Conservation (phyloP, 768 basidiomycete genomes). For the Tricholoma terreum region DNA sequence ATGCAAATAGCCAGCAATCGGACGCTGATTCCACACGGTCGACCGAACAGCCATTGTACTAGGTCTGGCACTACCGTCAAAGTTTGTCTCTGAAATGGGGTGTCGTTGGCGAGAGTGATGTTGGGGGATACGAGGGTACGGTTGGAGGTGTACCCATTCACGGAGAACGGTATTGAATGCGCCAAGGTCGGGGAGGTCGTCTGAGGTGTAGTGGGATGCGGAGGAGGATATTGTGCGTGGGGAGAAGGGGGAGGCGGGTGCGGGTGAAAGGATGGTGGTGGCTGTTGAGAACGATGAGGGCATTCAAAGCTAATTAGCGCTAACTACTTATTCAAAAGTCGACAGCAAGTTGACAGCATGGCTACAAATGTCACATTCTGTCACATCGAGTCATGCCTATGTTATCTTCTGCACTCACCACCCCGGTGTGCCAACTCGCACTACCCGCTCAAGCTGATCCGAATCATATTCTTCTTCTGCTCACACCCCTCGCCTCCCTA, state of each 20-base stretch:
- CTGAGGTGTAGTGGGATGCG: slow-evolving; percentile 51
- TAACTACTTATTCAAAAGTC: too few species aligned
- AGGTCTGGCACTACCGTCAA: neutral
- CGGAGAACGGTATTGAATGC: slow-evolving; percentile 69
- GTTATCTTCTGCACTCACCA: too few species aligned
- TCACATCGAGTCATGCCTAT: too few species aligned
- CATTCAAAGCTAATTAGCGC: too few species aligned
- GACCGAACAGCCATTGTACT: slow-evolving; percentile 36
- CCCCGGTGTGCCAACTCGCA: too few species aligned
- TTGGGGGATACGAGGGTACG: slow-evolving; percentile 35
- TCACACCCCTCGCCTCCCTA: too few species aligned
- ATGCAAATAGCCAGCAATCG: slow-evolving; percentile 55
- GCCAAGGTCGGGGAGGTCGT: slow-evolving; percentile 70
- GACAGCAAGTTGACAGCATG: too few species aligned
- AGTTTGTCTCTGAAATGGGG: neutral
- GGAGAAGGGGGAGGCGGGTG: neutral
- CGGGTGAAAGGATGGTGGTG: neutral
- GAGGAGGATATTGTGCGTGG: slow-evolving; percentile 10
- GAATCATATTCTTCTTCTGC: too few species aligned
- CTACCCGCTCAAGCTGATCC: too few species aligned
- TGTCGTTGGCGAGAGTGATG: slow-evolving; percentile 13
- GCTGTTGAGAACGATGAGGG: neutral
- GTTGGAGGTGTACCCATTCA: slow-evolving; percentile 58
- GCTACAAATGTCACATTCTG: too few species aligned
- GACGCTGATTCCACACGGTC: slow-evolving; percentile 63